phyloP scores from a whole-genome alignment of 2,329 filamentous ascomycete genomes.

The Davidsoniella virescens region DNA sequence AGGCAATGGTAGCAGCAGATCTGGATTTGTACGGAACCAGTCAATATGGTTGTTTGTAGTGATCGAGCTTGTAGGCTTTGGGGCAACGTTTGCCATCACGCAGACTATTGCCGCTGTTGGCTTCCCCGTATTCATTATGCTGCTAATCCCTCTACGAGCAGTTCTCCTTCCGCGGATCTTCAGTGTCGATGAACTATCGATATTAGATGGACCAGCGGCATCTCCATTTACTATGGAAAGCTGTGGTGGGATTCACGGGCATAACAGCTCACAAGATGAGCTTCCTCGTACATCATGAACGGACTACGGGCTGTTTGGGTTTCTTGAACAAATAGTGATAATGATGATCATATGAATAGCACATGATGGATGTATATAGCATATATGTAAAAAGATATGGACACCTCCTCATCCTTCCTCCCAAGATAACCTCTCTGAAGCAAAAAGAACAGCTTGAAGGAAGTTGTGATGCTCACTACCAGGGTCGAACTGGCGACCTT shows the following conservation, averaged over 20 bases:
- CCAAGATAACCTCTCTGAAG: no score
- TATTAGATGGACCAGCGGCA: slow-evolving; percentile 58
- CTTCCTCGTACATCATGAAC: no score
- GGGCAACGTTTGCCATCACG: slow-evolving; percentile 66
- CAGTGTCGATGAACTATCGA: slow-evolving; percentile 38
- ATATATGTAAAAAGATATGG: no score
- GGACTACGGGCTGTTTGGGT: no score
- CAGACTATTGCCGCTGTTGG: slow-evolving; percentile 71
- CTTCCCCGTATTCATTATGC: slow-evolving; percentile 58
- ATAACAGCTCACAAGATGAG: not conserved
- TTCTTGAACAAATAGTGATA: no score
- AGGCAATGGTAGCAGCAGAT: slow-evolving; percentile 20
- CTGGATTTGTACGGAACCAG: slow-evolving; percentile 34
- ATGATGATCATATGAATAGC: no score
- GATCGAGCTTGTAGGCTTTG: slow-evolving; percentile 54
- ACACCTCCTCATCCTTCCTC: no score
- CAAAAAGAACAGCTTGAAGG: not conserved
- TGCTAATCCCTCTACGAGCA: slow-evolving; percentile 50
- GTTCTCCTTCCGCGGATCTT: slow-evolving; percentile 48
- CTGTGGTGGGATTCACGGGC: slow-evolving; percentile 46
- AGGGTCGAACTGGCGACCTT: not conserved
- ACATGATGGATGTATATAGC: no score
- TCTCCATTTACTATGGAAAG: slow-evolving; percentile 63
- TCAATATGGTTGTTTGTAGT: slow-evolving; percentile 58
- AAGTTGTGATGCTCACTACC: not conserved